Evolutionary conservation across 768 basidiomycete species (phyloP).

Genomic region (Pleurotus tuber-regium): DNA sequence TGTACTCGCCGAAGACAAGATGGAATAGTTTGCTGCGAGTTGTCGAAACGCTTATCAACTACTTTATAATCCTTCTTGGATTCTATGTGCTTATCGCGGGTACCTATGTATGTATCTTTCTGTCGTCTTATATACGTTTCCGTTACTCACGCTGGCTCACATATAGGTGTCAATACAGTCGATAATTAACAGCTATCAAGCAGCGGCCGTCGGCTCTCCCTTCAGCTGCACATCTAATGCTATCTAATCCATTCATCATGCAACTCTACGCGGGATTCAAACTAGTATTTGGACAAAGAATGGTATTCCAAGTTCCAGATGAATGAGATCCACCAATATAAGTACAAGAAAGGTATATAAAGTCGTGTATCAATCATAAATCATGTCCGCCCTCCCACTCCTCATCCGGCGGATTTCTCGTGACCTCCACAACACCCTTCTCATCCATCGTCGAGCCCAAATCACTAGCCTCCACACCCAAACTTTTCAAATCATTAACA

Average conservation of each 20-base stretch:
- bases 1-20: conserved; percentile 31
- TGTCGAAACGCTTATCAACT: conserved; percentile 36
- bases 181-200: conserved; percentile 31
- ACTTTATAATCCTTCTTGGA: conserved; percentile 34
- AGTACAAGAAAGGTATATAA: no score
- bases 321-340: no score
- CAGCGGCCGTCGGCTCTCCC: conserved; percentile 24
- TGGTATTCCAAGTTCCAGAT: neutral
- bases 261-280: neutral
- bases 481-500: conserved; percentile 32
- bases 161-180: conserved; percentile 32
- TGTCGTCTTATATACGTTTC: conserved; percentile 18
- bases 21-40: conserved; percentile 31
- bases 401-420: conserved; percentile 43
- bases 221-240: conserved; percentile 36
- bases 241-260: no score
- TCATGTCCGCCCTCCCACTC: conserved; percentile 39
- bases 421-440: conserved; percentile 42
- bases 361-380: conserved; percentile 20
- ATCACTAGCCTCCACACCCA: conserved; percentile 42
- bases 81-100: conserved; percentile 36
- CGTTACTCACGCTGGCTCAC: conserved; percentile 10
- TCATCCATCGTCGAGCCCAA: conserved; percentile 42
- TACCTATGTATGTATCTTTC: conserved; percentile 30
- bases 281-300: neutral